A percentile compares a stretch with the other conserved stretches of the same genome.
Conservation (phyloP, 331 rosid species). For the Pyracantha coccinea region DNA sequence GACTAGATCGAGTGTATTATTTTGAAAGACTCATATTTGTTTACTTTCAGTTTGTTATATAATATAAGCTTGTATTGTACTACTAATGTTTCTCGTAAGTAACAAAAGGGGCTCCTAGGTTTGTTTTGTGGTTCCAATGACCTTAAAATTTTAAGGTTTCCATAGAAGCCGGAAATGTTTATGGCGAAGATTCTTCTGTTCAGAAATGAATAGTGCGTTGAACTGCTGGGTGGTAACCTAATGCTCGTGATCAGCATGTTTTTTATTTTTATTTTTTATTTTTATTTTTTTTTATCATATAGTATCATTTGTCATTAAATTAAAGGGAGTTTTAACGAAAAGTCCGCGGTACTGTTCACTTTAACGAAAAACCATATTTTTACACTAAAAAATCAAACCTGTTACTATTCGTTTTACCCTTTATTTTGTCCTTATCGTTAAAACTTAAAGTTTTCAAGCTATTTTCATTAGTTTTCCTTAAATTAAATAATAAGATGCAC, state of each 20-base stretch:
- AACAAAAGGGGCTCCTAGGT: background rate
- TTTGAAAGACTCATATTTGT: background rate
- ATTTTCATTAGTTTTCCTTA: too few relatives aligned
- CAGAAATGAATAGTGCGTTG: background rate
- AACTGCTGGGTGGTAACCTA: background rate
- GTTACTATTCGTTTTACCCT: too few relatives aligned
- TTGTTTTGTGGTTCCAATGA: background rate
- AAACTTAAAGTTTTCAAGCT: too few relatives aligned
- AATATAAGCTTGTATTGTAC: background rate
- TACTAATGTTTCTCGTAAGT: background rate
- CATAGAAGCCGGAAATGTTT: background rate
- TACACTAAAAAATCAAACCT: too few relatives aligned
- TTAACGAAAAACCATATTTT: too few relatives aligned
- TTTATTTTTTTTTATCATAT: background rate
- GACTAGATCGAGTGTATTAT: background rate
- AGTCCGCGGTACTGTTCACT: too few relatives aligned
- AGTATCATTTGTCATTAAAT: background rate
- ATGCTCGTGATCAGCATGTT: background rate
- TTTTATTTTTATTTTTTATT: too few relatives aligned
- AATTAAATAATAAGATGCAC: background rate
- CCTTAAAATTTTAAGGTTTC: background rate
- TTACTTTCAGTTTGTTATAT: background rate
- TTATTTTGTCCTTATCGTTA: too few relatives aligned
- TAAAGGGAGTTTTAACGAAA: too few relatives aligned
- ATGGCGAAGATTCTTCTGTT: constrained; percentile 3